Conservation (phyloP, 192 early-diverging fungal genomes). For the Coemansia erecta region DNA sequence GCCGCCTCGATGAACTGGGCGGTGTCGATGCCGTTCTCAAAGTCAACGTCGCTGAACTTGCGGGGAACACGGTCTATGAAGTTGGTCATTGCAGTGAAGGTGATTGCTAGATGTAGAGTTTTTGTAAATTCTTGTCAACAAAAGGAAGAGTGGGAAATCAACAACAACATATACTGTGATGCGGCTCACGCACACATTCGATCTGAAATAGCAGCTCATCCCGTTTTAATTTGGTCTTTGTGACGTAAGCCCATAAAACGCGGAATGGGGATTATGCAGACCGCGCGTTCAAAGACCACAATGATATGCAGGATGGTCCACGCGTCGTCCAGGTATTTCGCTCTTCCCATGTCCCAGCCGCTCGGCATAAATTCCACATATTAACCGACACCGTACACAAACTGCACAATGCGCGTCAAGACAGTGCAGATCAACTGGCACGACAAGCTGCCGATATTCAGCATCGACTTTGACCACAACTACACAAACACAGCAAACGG, state of each 20-base stretch:
- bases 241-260: not conserved
- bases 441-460: conserved; percentile 85
- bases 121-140: too few relatives aligned
- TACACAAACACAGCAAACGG: conserved; percentile 18
- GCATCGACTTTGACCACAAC: conserved; percentile 81
- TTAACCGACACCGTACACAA: not conserved
- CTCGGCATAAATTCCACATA: not conserved
- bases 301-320: too few relatives aligned
- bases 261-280: not conserved
- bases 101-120: too few relatives aligned
- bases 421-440: conserved; percentile 94
- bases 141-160: too few relatives aligned
- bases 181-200: not conserved
- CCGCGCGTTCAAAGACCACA: not conserved
- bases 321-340: too few relatives aligned
- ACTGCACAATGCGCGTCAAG: conserved; percentile 59
- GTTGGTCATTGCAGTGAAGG: conserved; percentile 19
- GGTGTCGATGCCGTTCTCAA: conserved; percentile 70
- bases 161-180: not conserved
- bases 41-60: conserved; percentile 66
- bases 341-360: too few relatives aligned
- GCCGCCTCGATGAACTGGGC: conserved; percentile 74
- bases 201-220: too few relatives aligned
- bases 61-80: conserved; percentile 60
- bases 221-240: not conserved